Conservation (phyloP, 148 eudicot genomes). For the Amaranthus cruentus region DNA sequence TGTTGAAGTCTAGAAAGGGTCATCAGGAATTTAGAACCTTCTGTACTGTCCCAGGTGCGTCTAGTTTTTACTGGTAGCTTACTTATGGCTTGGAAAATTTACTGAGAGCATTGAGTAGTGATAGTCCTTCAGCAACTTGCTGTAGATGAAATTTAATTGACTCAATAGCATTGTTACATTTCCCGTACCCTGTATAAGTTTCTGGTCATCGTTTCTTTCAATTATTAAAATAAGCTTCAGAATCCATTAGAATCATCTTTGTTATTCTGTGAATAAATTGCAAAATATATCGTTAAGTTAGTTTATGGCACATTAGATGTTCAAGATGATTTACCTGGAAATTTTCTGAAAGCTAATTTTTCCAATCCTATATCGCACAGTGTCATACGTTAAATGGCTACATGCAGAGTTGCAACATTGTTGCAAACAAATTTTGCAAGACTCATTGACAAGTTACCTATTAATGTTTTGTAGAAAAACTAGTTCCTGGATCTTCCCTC, state of each 20-base stretch:
- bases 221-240: neutral
- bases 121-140: neutral
- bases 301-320: no score
- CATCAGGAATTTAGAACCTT: conserved; percentile 48
- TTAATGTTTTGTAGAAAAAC: neutral
- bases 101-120: neutral
- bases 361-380: neutral
- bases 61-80: conserved; percentile 17
- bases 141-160: neutral
- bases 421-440: neutral
- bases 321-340: neutral
- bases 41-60: conserved; percentile 68
- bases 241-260: neutral
- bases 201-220: neutral
- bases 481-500: neutral
- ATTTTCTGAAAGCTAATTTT: neutral
- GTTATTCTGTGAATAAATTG: neutral
- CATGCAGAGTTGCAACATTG: neutral
- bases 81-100: neutral
- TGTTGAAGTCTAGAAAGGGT: conserved; percentile 39
- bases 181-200: neutral
- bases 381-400: no score
- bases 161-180: neutral
- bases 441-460: neutral
- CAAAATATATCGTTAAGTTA: neutral